A percentile compares a stretch with the other conserved stretches of the same genome.
Conservation (phyloP, 768 basidiomycete genomes). For the Russula foetens region DNA sequence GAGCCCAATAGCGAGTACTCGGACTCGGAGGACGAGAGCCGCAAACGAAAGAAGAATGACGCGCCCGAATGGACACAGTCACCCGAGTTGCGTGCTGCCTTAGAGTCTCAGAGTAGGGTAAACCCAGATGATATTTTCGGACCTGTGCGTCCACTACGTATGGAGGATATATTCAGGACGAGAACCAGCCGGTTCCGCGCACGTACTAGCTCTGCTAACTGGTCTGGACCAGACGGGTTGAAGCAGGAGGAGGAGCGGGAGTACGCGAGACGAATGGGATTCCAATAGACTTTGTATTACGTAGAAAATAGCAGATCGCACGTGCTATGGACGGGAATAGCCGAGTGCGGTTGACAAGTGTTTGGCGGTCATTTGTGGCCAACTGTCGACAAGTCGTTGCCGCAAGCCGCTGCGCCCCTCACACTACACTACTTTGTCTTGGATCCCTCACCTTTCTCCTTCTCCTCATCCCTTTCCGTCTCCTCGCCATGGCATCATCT, state of each 20-base stretch:
- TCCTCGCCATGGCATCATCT: slow-evolving; percentile 56
- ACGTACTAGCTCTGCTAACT: slow-evolving; percentile 91
- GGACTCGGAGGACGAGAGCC: slow-evolving; percentile 87
- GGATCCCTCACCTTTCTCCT: too few species aligned
- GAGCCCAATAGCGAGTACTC: slow-evolving; percentile 97
- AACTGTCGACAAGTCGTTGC: background rate
- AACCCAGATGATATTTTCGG: slow-evolving; percentile 93
- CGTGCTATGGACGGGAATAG: slow-evolving; percentile 13
- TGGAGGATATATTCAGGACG: slow-evolving; percentile 90
- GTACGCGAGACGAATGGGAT: slow-evolving; percentile 90
- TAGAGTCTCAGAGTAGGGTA: slow-evolving; percentile 76
- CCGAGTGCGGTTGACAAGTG: slow-evolving; percentile 15
- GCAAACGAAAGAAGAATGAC: slow-evolving; percentile 62
- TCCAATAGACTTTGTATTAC: slow-evolving; percentile 27
- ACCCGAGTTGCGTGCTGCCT: slow-evolving; percentile 70
- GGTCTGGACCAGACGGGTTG: slow-evolving; percentile 86
- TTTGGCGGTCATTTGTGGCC: background rate
- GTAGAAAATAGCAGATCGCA: background rate
- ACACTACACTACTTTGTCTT: slow-evolving; percentile 29
- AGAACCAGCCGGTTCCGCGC: slow-evolving; percentile 78
- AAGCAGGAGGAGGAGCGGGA: slow-evolving; percentile 78
- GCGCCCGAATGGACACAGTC: slow-evolving; percentile 89
- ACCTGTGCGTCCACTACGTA: slow-evolving; percentile 70
- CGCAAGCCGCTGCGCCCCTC: slow-evolving; percentile 9
- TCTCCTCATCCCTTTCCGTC: slow-evolving; percentile 16